These are phyloP conservation scores for Phragmites australis DNA, from an alignment of 176 grass and related monocot genomes.

Conservation along the genomic window DNA sequence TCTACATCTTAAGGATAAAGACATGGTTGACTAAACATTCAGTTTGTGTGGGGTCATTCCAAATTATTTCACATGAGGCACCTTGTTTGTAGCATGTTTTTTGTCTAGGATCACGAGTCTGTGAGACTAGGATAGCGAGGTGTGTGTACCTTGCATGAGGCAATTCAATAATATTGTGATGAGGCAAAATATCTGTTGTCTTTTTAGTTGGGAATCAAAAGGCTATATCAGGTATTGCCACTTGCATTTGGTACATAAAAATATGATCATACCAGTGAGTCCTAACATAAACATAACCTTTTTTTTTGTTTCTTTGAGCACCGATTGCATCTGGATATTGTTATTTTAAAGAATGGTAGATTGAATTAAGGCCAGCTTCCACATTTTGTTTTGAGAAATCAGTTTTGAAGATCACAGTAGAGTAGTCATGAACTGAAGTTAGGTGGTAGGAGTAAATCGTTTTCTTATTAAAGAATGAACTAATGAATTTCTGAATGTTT, in stretches of 20 bases:
- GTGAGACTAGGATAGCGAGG: neutral
- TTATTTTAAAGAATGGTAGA: neutral
- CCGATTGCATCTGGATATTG: neutral
- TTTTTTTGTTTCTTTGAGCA: neutral
- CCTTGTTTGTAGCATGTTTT: neutral
- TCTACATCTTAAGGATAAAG: neutral
- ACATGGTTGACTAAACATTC: neutral
- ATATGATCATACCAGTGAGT: neutral
- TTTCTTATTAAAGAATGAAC: neutral
- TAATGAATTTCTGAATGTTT: neutral
- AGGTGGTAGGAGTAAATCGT: neutral
- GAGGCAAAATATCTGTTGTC: neutral
- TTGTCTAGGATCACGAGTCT: neutral
- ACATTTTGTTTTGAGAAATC: neutral
- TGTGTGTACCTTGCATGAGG: neutral
- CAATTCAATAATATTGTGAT: neutral
- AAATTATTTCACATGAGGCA: neutral
- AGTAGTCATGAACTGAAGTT: neutral
- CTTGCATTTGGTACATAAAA: no score
- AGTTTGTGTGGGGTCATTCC: neutral
- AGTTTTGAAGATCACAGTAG: neutral
- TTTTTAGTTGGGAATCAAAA: no score
- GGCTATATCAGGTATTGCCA: no score
- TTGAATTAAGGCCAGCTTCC: neutral
- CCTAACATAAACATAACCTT: neutral